Base-by-base conservation (phyloP, 148 eudicot genomes). In the Cornus florida region DNA sequence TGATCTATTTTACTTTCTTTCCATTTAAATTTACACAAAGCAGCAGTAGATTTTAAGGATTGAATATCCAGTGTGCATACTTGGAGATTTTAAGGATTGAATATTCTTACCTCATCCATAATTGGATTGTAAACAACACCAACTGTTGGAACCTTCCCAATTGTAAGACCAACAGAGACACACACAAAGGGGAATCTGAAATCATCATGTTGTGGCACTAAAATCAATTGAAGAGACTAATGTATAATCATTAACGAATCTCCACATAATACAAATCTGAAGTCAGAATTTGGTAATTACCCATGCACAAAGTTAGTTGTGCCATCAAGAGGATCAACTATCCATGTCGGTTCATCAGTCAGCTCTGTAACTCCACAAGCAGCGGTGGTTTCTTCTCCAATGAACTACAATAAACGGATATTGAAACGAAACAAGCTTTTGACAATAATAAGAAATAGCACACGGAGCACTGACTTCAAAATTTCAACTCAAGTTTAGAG, bases 81-180 rank as follows among this genome's bases (percentile, higher is more conserved):
- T 17, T 57, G 57, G 62, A 69, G 56, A 31, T 24, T 66, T 28
- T 28, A 28, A 28, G 28, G 28, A 28, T 28, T 28, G 41, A 59
- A 74, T 28, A 24, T 64, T 77, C 84, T 84, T 75, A 93, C 98
- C 98, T 93, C 98, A 53, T 93, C 83, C 88, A 96, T 87, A 28
- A 96, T 96, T 19, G 99, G 98, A 79, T 93, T 93, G 84, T 96
- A 96, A 67, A 96, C 97, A 31, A 95, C 97, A 75, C 99, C 99
- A 32, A 96, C 92, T 48, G 83, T 81, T 24, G 99, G 92, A 76
- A 86, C 78, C 85, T 91, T 91, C 75, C 88, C 90, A 48, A 95
- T 87, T 82, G 99, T 93, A 77, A 95, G 89, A 74, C 99, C 99
- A 86, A 95, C 91, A 53, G 98, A 96, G 67, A 96, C 94, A 82